These are phyloP conservation scores for Xylaria sp. DNA, from an alignment of 2,329 filamentous ascomycete genomes.

Conservation along the genomic window DNA sequence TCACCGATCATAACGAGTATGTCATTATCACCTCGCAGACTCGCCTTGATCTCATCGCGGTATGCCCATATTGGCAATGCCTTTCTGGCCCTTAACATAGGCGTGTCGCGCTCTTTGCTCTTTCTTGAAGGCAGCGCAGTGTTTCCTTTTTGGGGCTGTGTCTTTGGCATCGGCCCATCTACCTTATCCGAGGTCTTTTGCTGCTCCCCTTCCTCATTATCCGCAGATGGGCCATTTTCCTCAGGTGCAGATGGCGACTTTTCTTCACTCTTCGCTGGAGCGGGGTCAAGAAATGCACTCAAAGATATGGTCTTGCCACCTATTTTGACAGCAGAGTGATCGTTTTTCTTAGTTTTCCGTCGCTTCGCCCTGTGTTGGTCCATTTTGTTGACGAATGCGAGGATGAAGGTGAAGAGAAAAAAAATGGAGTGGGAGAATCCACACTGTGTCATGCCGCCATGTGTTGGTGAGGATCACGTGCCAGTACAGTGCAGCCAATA, in stretches of 20 bases:
- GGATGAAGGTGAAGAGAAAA: slow-evolving; percentile 2
- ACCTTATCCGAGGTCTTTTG: slow-evolving; percentile 13
- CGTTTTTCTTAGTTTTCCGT: slow-evolving; percentile 42
- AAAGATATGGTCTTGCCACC: slow-evolving; percentile 57
- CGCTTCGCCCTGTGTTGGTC: slow-evolving; percentile 46
- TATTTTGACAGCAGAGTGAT: slow-evolving; percentile 49
- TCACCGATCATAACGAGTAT: slow-evolving; percentile 89
- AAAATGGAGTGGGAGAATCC: slow-evolving; percentile 14
- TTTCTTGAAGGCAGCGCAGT: slow-evolving; percentile 2
- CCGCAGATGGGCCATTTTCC: slow-evolving; percentile 8
- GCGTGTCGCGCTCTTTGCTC: slow-evolving; percentile 27
- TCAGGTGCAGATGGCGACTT: slow-evolving; percentile 11
- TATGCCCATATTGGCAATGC: slow-evolving; percentile 82
- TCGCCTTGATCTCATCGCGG: slow-evolving; percentile 69
- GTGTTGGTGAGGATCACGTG: slow-evolving; percentile 22
- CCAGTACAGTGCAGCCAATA: background rate
- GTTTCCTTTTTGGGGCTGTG: background rate
- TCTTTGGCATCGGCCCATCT: background rate
- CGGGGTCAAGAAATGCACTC: slow-evolving; percentile 51
- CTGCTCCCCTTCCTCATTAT: slow-evolving; percentile 25
- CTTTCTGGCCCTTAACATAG: slow-evolving; percentile 57
- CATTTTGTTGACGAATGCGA: slow-evolving; percentile 26
- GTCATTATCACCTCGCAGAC: slow-evolving; percentile 66
- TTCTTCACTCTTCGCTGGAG: slow-evolving; percentile 36
- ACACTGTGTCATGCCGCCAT: slow-evolving; percentile 18